Conservation (phyloP, 2,329 filamentous ascomycete species). For the Bipolaris oryzae region DNA sequence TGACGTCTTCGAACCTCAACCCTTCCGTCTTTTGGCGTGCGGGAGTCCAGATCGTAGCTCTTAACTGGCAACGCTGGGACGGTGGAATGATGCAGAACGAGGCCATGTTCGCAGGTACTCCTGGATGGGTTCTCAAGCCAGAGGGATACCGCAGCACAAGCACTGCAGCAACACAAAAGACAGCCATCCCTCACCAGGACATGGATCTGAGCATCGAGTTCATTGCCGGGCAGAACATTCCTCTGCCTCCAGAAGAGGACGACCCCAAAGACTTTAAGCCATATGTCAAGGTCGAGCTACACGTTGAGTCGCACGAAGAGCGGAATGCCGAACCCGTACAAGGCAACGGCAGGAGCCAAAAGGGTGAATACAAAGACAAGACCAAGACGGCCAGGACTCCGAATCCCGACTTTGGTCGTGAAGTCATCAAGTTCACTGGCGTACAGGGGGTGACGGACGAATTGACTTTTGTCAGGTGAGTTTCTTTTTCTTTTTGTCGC, state of each 20-base stretch:
- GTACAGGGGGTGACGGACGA: conserved; percentile 53
- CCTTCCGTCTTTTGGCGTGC: conserved; percentile 85
- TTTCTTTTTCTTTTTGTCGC: conserved; percentile 17
- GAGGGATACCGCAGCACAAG: conserved; percentile 66
- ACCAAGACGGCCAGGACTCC: conserved; percentile 53
- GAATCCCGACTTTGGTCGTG: conserved; percentile 54
- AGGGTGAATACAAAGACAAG: conserved; percentile 56
- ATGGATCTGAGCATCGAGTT: conserved; percentile 74
- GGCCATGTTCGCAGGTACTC: conserved; percentile 82
- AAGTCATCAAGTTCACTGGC: conserved; percentile 53
- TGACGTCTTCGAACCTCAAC: conserved; percentile 85
- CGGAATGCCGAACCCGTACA: conserved; percentile 50
- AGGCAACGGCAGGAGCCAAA: conserved; percentile 60
- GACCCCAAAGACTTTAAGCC: conserved; percentile 69
- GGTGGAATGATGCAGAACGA: conserved; percentile 96
- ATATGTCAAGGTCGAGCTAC: conserved; percentile 78
- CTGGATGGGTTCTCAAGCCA: conserved; percentile 87
- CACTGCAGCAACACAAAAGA: conserved; percentile 48
- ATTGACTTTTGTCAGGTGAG: conserved; percentile 57
- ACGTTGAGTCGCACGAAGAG: conserved; percentile 71
- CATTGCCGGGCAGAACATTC: conserved; percentile 77
- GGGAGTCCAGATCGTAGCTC: conserved; percentile 86
- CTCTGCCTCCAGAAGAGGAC: conserved; percentile 64
- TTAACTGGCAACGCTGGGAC: conserved; percentile 94
- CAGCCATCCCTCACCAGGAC: conserved; percentile 57